phyloP scores from a whole-genome alignment of 331 rosid genomes.

The Pyracantha coccinea region DNA sequence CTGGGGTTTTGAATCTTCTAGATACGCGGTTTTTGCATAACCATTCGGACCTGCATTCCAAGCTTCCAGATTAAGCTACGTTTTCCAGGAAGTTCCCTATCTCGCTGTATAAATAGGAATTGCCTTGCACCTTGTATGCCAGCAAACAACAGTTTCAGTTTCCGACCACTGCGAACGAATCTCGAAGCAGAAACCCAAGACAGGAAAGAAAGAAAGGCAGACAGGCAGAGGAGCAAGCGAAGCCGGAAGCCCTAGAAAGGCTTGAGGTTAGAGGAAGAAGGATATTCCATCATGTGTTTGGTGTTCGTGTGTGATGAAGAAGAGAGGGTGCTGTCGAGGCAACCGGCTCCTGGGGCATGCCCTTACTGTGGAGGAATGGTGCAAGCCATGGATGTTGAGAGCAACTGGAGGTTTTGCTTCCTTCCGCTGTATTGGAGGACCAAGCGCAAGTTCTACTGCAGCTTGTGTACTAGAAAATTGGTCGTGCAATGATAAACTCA shows the following conservation, averaged over 20 bases:
- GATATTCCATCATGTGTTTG: constrained; percentile 45
- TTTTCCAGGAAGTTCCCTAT: constrained; percentile 6
- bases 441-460: constrained; percentile 45
- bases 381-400: constrained; percentile 55
- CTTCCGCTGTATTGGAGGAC: constrained; percentile 38
- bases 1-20: constrained; percentile 3
- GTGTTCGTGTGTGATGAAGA: constrained; percentile 78
- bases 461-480: constrained; percentile 20
- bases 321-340: constrained; percentile 59
- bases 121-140: neutral
- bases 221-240: neutral
- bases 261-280: neutral
- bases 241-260: neutral
- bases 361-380: constrained; percentile 76
- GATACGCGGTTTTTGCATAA: constrained; percentile 8
- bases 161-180: neutral
- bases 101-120: neutral
- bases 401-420: constrained; percentile 44
- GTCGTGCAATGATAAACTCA: constrained; percentile 16
- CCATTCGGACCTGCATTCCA: neutral
- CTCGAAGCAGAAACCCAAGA: neutral
- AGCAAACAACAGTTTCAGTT: neutral
- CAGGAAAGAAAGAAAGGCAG: neutral
- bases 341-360: constrained; percentile 66
- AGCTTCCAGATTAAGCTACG: constrained; percentile 6